A percentile compares a stretch with the other conserved stretches of the same genome.
phyloP scores from a whole-genome alignment of 305 asterid genomes.

The Salvia sclarea region DNA sequence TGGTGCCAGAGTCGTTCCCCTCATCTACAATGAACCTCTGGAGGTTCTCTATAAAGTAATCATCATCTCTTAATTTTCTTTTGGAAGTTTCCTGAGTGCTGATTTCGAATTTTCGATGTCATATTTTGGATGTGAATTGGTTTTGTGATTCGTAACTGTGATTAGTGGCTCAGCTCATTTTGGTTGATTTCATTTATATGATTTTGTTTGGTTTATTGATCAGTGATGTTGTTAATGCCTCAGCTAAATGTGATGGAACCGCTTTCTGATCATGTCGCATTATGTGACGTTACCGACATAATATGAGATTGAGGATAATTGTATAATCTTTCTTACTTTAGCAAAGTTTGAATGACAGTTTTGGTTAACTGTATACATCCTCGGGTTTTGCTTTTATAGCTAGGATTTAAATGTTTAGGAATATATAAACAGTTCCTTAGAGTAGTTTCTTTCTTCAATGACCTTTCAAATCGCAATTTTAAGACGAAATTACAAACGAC shows the following conservation, averaged over 20 bases:
- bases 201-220: not conserved
- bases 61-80: not conserved
- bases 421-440: not conserved
- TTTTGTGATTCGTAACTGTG: not conserved
- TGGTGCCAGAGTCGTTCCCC: conserved; percentile 95
- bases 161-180: not conserved
- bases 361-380: not conserved
- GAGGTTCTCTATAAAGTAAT: conserved; percentile 56
- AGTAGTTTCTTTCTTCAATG: not conserved
- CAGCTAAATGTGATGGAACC: conserved; percentile 8
- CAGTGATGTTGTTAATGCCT: not conserved
- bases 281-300: not conserved
- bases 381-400: not conserved
- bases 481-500: not conserved
- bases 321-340: not conserved
- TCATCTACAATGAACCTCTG: conserved; percentile 72
- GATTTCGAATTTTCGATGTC: not conserved
- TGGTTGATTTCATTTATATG: not conserved
- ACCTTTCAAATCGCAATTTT: not conserved
- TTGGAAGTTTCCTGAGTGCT: conserved; percentile 19
- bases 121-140: not conserved
- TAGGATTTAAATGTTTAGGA: not conserved
- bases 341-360: not conserved
- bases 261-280: not conserved
- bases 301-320: not conserved